Conservation (phyloP, 1,284 basidiomycete genomes). For the Trichosporon sp. region DNA sequence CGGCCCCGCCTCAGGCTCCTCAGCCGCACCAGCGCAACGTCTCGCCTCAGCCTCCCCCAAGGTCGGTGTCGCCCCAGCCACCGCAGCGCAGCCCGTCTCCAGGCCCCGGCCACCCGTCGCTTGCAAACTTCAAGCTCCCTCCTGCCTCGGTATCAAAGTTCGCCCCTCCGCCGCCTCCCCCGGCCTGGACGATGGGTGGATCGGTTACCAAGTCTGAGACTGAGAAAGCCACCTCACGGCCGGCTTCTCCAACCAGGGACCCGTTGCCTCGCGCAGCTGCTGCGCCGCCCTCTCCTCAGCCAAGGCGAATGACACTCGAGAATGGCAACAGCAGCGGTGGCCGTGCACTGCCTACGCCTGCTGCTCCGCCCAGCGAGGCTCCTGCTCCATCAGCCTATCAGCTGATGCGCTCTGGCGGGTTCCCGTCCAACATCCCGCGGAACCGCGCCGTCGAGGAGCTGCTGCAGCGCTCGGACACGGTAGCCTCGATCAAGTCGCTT, state of each 20-base stretch:
- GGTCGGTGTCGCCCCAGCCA: not conserved
- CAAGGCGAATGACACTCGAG: not conserved
- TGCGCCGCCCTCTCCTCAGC: not conserved
- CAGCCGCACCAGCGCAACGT: not conserved
- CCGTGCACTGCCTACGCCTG: not conserved
- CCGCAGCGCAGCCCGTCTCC: not conserved
- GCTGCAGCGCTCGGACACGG: slow-evolving; percentile 41
- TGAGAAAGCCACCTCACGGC: not conserved
- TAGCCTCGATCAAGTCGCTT: slow-evolving; percentile 42
- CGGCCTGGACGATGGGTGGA: not conserved
- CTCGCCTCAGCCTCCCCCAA: not conserved
- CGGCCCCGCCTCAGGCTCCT: not conserved
- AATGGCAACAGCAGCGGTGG: not conserved
- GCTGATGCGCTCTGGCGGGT: not conserved
- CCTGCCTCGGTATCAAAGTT: not conserved
- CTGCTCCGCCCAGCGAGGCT: not conserved
- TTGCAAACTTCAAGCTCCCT: not conserved
- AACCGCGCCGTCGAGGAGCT: slow-evolving; percentile 9
- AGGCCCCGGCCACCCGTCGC: not conserved
- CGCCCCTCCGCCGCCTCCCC: not conserved
- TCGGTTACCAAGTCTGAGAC: not conserved
- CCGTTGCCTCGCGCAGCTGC: not conserved
- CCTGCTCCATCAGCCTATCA: not conserved
- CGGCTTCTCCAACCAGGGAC: not conserved
- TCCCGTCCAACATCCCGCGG: not conserved